Conservation (phyloP, 768 basidiomycete species). For the Tylopilus felleus region DNA sequence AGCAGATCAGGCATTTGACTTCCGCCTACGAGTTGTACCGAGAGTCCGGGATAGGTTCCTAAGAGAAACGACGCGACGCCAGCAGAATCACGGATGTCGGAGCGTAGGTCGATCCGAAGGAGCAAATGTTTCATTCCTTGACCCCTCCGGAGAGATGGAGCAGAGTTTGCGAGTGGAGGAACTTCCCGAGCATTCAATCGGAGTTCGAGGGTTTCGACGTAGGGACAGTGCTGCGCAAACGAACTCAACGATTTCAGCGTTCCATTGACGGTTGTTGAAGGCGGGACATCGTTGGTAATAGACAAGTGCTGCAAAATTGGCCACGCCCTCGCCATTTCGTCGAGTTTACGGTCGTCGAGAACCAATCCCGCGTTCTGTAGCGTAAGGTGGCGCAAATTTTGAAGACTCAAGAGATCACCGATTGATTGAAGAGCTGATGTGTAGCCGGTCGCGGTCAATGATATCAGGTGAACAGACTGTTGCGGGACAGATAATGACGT, state of each 20-base stretch:
- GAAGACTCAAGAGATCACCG: slow-evolving; percentile 2
- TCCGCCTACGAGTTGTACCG: slow-evolving; percentile 3
- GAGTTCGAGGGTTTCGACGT: slow-evolving; percentile 14
- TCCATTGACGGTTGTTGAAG: slow-evolving; percentile 2
- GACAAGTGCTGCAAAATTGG: slow-evolving; percentile 17
- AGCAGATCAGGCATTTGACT: slow-evolving; percentile 7
- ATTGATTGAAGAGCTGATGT: slow-evolving; percentile 14
- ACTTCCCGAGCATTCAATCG: slow-evolving; percentile 19
- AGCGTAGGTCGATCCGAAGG: slow-evolving; percentile 15
- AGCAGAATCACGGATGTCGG: slow-evolving; percentile 18
- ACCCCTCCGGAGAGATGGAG: background rate
- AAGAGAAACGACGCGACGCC: slow-evolving; percentile 19
- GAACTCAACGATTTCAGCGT: slow-evolving; percentile 11
- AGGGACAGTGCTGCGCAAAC: slow-evolving; percentile 16
- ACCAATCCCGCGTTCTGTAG: slow-evolving; percentile 10
- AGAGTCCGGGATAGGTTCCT: slow-evolving; percentile 5
- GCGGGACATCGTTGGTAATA: slow-evolving; percentile 12
- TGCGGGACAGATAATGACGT: slow-evolving; percentile 7
- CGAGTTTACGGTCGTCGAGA: slow-evolving; percentile 13
- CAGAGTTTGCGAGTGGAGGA: background rate
- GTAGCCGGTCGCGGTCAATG: slow-evolving; percentile 10
- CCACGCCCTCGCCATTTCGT: slow-evolving; percentile 19
- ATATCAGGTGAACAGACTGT: slow-evolving; percentile 6
- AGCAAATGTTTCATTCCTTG: background rate
- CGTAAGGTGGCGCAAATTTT: slow-evolving; percentile 11